Conservation (phyloP, 2,329 filamentous ascomycete genomes). For the Colletotrichum neosansevieriae region DNA sequence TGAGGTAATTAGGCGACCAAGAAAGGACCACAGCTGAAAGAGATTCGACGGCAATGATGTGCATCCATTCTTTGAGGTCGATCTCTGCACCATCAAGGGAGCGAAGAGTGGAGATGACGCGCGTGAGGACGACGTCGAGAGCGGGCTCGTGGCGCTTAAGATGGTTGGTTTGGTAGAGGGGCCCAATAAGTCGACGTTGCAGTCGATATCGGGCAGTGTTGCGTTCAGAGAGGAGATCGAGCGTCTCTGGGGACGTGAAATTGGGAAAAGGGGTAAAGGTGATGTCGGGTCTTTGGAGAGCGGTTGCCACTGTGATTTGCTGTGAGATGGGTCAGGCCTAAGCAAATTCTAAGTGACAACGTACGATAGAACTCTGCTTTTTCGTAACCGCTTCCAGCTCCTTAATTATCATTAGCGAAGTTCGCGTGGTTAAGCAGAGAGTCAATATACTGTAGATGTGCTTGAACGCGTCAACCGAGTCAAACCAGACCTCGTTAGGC, state of each 20-base stretch:
- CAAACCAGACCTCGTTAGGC: constrained; percentile 66
- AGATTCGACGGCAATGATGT: constrained; percentile 65
- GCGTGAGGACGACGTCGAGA: constrained; percentile 55
- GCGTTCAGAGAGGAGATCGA: constrained; percentile 65
- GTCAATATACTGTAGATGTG: constrained; percentile 58
- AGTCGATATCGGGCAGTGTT: constrained; percentile 60
- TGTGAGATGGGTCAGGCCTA: neutral
- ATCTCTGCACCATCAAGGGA: constrained; percentile 54
- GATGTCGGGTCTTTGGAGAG: constrained; percentile 56
- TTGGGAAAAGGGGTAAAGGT: constrained; percentile 48
- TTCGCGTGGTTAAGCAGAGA: neutral
- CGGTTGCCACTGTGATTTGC: constrained; percentile 56
- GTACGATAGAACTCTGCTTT: constrained; percentile 66
- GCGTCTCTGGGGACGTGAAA: constrained; percentile 54
- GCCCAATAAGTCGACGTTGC: constrained; percentile 63
- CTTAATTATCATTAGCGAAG: constrained; percentile 45
- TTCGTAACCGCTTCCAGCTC: constrained; percentile 59
- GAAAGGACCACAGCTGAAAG: constrained; percentile 63
- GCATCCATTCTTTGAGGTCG: constrained; percentile 68
- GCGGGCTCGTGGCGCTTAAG: constrained; percentile 56
- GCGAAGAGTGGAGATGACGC: constrained; percentile 51
- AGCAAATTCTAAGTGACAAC: neutral
- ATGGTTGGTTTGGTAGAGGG: constrained; percentile 58
- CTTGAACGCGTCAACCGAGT: constrained; percentile 60
- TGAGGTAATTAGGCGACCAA: constrained; percentile 64